Evolutionary conservation across 2,329 filamentous ascomycete genomes (phyloP).

Genomic region (Aspergillus hiratsukae): DNA sequence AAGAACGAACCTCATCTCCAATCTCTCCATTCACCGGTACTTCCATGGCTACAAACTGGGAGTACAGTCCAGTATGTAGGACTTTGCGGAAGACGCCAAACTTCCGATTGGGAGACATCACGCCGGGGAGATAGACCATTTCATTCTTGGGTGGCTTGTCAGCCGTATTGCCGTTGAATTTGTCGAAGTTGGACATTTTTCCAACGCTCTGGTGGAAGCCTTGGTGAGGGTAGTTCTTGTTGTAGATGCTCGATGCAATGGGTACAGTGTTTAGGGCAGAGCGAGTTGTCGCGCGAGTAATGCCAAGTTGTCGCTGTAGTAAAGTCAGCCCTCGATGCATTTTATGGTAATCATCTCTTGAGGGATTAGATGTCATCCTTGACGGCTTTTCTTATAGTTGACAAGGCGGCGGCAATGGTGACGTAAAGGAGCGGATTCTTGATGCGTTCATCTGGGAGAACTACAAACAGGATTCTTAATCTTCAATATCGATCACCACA

Average conservation of each 20-base stretch:
- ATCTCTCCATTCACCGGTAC: conserved; percentile 61
- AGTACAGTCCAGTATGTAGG: conserved; percentile 59
- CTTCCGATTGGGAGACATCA: conserved; percentile 52
- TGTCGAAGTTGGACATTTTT: background rate
- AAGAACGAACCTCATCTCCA: conserved; percentile 55
- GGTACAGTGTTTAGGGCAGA: background rate
- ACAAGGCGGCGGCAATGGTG: too few relatives aligned
- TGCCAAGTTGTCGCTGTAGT: background rate
- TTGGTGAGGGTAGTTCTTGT: background rate
- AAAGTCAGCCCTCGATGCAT: background rate
- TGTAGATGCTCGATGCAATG: background rate
- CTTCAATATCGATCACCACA: too few relatives aligned
- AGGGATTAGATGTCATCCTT: background rate
- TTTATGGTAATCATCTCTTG: background rate
- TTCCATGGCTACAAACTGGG: conserved; percentile 62
- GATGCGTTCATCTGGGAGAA: background rate
- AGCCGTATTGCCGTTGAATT: conserved; percentile 10
- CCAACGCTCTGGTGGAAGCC: background rate
- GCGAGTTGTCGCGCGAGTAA: background rate
- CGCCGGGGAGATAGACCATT: conserved; percentile 58
- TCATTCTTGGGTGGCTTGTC: conserved; percentile 45
- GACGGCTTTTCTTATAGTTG: background rate
- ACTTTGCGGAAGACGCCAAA: conserved; percentile 61
- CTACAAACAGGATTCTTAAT: too few relatives aligned
- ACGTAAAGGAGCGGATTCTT: background rate